Evolutionary conservation across 2,329 filamentous ascomycete species (phyloP).

Genomic region (Colletotrichum costaricense): DNA sequence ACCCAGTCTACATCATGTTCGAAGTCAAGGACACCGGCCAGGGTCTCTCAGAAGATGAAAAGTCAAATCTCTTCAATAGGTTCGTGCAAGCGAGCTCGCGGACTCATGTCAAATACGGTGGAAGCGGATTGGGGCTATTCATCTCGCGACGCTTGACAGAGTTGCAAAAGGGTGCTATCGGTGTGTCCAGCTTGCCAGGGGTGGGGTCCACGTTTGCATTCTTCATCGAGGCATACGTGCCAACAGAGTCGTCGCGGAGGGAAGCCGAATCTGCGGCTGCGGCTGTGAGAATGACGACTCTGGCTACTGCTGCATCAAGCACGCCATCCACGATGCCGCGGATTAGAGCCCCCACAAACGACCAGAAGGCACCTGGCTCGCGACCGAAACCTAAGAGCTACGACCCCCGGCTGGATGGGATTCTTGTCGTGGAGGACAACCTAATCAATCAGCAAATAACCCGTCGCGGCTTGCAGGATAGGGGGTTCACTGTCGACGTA

Average conservation of each 20-base stretch:
- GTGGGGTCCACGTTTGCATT: conserved; percentile 82
- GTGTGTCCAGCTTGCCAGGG: conserved; percentile 75
- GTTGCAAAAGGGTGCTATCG: conserved; percentile 83
- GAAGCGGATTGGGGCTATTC: conserved; percentile 82
- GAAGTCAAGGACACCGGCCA: conserved; percentile 83
- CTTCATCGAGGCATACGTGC: conserved; percentile 71
- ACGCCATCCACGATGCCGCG: conserved; percentile 14
- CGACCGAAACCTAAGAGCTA: conserved; percentile 12
- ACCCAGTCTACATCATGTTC: conserved; percentile 75
- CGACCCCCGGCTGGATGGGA: conserved; percentile 48
- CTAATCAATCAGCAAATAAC: conserved; percentile 70
- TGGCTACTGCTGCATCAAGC: conserved; percentile 2
- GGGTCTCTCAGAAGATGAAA: conserved; percentile 77
- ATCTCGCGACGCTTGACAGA: conserved; percentile 85
- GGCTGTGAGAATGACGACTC: conserved; percentile 33
- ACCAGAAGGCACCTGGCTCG: conserved; percentile 23
- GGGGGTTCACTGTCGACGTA: conserved; percentile 62
- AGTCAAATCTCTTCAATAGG: conserved; percentile 79
- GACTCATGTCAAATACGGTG: conserved; percentile 83
- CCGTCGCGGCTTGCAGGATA: conserved; percentile 60
- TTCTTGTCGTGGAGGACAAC: conserved; percentile 72
- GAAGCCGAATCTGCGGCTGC: conserved; percentile 54
- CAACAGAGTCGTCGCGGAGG: conserved; percentile 51
- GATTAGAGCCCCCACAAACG: conserved; percentile 9
- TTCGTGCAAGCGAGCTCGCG: conserved; percentile 83